Evolutionary conservation across 1,139 yeast genomes (phyloP), one percentile per base, ranked within the genome.

Genomic region (Suhomyces panamericanus): DNA sequence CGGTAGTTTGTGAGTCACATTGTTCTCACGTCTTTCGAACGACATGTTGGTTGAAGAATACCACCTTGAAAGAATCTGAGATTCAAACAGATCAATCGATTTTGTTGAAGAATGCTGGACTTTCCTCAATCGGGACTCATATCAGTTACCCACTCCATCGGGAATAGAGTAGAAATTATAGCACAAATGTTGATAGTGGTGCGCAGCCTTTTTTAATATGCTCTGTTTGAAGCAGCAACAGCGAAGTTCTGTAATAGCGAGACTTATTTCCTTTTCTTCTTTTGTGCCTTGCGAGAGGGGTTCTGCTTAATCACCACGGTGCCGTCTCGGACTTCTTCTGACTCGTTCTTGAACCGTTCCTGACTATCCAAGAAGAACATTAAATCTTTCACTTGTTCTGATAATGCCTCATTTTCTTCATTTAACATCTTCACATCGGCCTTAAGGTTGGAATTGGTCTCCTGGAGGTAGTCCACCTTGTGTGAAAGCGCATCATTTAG

Each of bases 361-460:
- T 79, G 87, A 3, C 87, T 77, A 49, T 87, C 95, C 42, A 89
- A 68, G 59, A 75, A 87, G 52, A 87, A 85, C 96, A 89, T 87
- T 47, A 90, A 64, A 60, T 90, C 96, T 32, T 76, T 78, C 3
- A 86, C 81, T 60, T 88, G 95, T 32, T 86, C 95, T 40, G 75
- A 63, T 38, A 88, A 64, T 3, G 80, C 87, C 20, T 62, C 63
- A 28, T 79, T 82, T 44, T 77, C 69, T 4, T 55, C 56, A 38
- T 67, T 63, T 34, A 69, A 51, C 3, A 55, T 55, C 27, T 55
- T 53, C n/a, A 59, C 58, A 20, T 55, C 56, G 7, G 32, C 36
- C 22, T 51, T 50, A n/a, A 75, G 50, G 4, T 64, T 59, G 11
- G 62, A 59, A 35, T 73, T 73, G 35, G 73, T 69, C 9, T 61